These are phyloP conservation scores for Flaveria sonorensis DNA, from an alignment of 129 eudicot species.

Conservation along the genomic window DNA sequence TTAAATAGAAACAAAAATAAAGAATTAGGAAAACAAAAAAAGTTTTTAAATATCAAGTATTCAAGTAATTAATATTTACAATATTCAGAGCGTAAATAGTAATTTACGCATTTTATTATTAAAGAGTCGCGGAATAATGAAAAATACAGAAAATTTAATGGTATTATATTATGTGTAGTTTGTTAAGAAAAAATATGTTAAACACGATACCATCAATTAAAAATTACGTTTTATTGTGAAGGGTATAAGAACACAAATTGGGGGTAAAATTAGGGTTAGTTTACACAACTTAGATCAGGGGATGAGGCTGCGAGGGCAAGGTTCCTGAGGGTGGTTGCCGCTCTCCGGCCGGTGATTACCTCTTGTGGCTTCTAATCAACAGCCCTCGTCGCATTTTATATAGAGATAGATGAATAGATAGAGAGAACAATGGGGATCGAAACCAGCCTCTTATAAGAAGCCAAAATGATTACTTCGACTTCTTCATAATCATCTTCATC, in stretches of 20 bases:
- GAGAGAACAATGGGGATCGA: not conserved
- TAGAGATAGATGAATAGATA: not conserved
- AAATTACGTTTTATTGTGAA: not conserved
- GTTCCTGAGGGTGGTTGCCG: constrained; percentile 11
- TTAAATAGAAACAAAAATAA: too few species aligned
- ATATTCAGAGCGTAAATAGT: too few species aligned
- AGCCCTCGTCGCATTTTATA: not conserved
- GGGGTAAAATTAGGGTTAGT: constrained; percentile 17
- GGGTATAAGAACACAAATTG: not conserved
- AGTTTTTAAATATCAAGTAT: too few species aligned
- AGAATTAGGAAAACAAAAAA: too few species aligned
- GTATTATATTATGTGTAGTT: too few species aligned
- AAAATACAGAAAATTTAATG: too few species aligned
- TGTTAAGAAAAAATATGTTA: too few species aligned
- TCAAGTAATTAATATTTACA: too few species aligned
- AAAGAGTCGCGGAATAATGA: too few species aligned
- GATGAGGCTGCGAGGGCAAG: constrained; percentile 20
- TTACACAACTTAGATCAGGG: not conserved
- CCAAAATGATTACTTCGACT: not conserved
- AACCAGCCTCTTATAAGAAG: not conserved
- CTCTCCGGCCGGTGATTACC: constrained; percentile 21
- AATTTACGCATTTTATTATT: too few species aligned
- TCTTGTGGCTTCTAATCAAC: not conserved
- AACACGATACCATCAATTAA: too few species aligned
- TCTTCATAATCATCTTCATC: not conserved